A percentile compares a stretch with the other conserved stretches of the same genome.
Evolutionary conservation across 805 yeast species (phyloP).

Genomic region (Ogataea trehalophila): DNA sequence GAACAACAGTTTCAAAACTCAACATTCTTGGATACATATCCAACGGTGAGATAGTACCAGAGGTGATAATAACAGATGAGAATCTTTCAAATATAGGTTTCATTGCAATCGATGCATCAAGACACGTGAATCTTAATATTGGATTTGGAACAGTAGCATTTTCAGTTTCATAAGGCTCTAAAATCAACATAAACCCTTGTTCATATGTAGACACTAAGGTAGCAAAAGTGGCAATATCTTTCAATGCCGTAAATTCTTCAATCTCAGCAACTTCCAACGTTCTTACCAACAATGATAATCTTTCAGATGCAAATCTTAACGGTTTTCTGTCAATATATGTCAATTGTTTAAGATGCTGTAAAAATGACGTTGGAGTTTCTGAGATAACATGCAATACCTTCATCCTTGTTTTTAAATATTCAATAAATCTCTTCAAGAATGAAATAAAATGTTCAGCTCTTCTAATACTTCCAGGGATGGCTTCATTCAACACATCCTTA

Average conservation of each 20-base stretch:
- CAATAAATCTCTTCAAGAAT: conserved; percentile 86
- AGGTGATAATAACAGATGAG: conserved; percentile 87
- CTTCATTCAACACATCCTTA: conserved; percentile 80
- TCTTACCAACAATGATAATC: conserved; percentile 81
- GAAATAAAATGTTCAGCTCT: conserved; percentile 97
- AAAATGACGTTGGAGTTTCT: conserved; percentile 92
- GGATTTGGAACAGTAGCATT: conserved; percentile 97
- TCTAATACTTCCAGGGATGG: conserved; percentile 95
- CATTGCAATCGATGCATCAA: conserved; percentile 97
- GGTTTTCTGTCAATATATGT: conserved; percentile 94
- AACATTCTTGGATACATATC: conserved; percentile 99
- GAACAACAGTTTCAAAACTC: conserved; percentile 87
- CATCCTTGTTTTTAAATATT: conserved; percentile 94
- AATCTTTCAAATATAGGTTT: conserved; percentile 95
- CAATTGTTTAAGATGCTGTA: conserved; percentile 87
- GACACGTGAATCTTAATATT: conserved; percentile 83
- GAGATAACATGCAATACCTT: conserved; percentile 94
- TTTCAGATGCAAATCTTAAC: conserved; percentile 82
- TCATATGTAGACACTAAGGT: conserved; percentile 94
- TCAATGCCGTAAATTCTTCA: conserved; percentile 88
- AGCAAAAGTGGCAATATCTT: conserved; percentile 96
- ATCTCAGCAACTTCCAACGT: conserved; percentile 84
- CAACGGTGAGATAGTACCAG: conserved; percentile 96
- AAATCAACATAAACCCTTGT: conserved; percentile 80
- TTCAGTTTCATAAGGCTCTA: conserved; percentile 94